Percentiles rank a stretch among this genome's conserved stretches.
phyloP scores from a whole-genome alignment of 495 filamentous ascomycete genomes.

The Bacidia rubella region DNA sequence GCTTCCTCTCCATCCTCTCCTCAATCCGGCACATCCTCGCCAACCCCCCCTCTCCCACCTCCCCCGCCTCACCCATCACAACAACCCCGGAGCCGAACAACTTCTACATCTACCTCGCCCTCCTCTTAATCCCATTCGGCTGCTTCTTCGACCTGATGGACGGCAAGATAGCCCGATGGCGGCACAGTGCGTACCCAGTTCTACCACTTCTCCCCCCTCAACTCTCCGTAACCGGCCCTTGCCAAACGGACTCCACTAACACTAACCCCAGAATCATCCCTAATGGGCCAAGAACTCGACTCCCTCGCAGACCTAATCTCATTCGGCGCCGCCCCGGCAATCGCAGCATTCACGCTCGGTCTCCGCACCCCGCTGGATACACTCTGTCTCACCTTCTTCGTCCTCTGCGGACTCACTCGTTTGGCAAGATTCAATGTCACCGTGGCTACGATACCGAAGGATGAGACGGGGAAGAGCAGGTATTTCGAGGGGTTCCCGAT shows the following conservation, averaged over 20 bases:
- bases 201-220: neutral
- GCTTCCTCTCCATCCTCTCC: slow-evolving; percentile 86
- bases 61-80: slow-evolving; percentile 53
- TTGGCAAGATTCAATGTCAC: slow-evolving; percentile 97
- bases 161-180: slow-evolving; percentile 88
- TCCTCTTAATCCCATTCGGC: slow-evolving; percentile 81
- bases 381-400: slow-evolving; percentile 72
- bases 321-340: slow-evolving; percentile 84
- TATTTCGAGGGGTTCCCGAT: slow-evolving; percentile 98
- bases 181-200: slow-evolving; percentile 82
- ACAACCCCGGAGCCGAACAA: slow-evolving; percentile 21
- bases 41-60: slow-evolving; percentile 74
- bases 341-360: slow-evolving; percentile 77
- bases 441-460: slow-evolving; percentile 74
- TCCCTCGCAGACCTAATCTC: slow-evolving; percentile 40
- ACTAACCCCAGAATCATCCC: too few species aligned
- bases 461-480: slow-evolving; percentile 73
- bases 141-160: slow-evolving; percentile 99
- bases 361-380: slow-evolving; percentile 79
- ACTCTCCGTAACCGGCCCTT: neutral
- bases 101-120: slow-evolving; percentile 57
- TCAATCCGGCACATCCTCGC: slow-evolving; percentile 85
- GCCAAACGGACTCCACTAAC: neutral
- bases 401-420: slow-evolving; percentile 87
- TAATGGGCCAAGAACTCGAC: neutral